These are phyloP conservation scores for Cutaneotrichosporon sp. DNA, from an alignment of 1,284 basidiomycete species.

Conservation along the genomic window DNA sequence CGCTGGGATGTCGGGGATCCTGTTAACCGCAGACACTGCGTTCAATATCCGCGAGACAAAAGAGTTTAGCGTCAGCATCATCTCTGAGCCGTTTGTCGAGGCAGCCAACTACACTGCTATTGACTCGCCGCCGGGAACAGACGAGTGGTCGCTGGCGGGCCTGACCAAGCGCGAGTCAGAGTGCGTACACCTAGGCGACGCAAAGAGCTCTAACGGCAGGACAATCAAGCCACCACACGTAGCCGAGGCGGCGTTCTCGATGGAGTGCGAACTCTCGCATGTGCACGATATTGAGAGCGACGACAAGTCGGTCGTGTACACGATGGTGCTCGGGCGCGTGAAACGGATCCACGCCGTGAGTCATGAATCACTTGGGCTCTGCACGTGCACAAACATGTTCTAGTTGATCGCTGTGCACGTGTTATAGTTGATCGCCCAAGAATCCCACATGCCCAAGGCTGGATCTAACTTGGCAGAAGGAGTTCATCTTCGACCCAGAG, in stretches of 20 bases:
- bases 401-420: too few relatives aligned
- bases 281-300: conserved; percentile 55
- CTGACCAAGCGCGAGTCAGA: conserved; percentile 57
- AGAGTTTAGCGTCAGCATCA: conserved; percentile 69
- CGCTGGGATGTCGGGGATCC: not conserved
- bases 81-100: conserved; percentile 68
- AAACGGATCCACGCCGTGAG: conserved; percentile 57
- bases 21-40: conserved; percentile 53
- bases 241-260: conserved; percentile 62
- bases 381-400: too few relatives aligned
- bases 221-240: conserved; percentile 61
- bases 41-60: conserved; percentile 63
- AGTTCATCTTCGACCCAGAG: conserved; percentile 55
- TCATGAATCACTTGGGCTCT: not conserved
- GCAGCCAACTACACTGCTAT: conserved; percentile 65
- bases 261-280: conserved; percentile 66
- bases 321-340: conserved; percentile 61
- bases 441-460: not conserved
- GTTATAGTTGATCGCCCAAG: too few relatives aligned
- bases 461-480: conserved; percentile 44
- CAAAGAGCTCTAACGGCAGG: conserved; percentile 9
- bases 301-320: conserved; percentile 51
- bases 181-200: conserved; percentile 49
- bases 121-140: conserved; percentile 59
- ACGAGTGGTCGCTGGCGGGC: conserved; percentile 70